Percentiles rank a stretch among this genome's conserved stretches.
These are phyloP conservation scores for Litsea cubeba DNA, from an alignment of 164 flowering plant species.

Conservation along the genomic window DNA sequence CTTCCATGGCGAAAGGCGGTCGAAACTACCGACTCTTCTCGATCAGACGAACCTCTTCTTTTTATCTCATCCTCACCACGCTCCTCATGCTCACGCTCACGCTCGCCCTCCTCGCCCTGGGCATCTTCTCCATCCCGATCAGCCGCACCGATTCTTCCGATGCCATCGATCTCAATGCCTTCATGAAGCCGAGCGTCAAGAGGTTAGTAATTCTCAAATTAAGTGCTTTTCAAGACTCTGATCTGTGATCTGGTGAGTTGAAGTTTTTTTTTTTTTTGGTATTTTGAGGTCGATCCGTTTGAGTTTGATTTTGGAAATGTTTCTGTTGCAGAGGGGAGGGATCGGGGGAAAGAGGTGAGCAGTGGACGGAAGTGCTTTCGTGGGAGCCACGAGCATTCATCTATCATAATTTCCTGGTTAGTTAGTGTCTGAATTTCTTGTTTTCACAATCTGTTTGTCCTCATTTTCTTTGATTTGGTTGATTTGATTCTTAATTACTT, in stretches of 20 bases:
- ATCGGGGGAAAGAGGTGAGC: constrained; percentile 34
- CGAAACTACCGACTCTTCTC: background rate
- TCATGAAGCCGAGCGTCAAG: constrained; percentile 17
- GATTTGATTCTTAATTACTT: no score
- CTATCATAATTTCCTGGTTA: constrained; percentile 86
- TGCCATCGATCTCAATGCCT: constrained; percentile 54
- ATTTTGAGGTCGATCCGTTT: background rate
- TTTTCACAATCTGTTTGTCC: background rate
- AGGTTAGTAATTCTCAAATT: background rate
- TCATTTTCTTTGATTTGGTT: no score
- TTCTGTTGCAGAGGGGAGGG: constrained; percentile 26
- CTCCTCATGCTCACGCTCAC: constrained; percentile 49
- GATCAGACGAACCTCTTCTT: constrained; percentile 39
- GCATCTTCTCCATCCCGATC: constrained; percentile 62
- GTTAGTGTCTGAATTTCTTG: constrained; percentile 9
- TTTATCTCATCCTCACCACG: constrained; percentile 38
- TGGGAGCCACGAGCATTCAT: constrained; percentile 95
- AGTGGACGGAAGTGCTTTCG: constrained; percentile 84
- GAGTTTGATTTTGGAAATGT: background rate
- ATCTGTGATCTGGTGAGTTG: background rate
- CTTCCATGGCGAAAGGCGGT: constrained; percentile 9
- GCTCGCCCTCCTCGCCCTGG: constrained; percentile 57
- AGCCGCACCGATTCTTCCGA: constrained; percentile 20
- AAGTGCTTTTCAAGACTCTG: no score
- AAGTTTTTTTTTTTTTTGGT: no score